Evolutionary conservation across 306 rosid species (phyloP), one percentile per base, ranked within the genome.

Genomic region (Gynostemma pentaphyllum): DNA sequence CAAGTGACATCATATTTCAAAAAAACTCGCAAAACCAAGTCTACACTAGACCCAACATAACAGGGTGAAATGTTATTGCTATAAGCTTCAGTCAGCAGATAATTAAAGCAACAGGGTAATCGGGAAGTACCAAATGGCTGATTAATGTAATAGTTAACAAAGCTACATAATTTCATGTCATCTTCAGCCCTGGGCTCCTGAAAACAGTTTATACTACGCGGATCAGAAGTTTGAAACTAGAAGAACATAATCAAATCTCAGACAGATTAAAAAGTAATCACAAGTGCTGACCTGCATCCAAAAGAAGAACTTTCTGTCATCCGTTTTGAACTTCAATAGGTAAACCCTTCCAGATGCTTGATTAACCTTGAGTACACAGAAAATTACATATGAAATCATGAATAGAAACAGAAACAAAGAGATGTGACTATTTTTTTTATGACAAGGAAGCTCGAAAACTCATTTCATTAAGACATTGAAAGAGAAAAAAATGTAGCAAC

Each of bases 301-400:
- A 72, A 87, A 85, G 83, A 91, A 80, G 68, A 85, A 82, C 76
- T 91, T 91, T 73, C 98, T 68, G 61, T 88, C 92, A 40, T 91
- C 95, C 0, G 81, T 74, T 65, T 80, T 85, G 71, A 88, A 91
- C 83, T 84, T 88, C 79, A 91, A 62, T 68, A 91, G 73, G 82
- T 80, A 91, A 74, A 91, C 91, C 77, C 97, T 87, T 80, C 95
- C 97, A 9, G 92, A 76, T 47, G 96, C 74, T 79, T 85, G 91
- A 80, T 87, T 85, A 74, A 91, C 89, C 97, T 90, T 66, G 18
- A 39, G 30, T 59, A 72, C 37, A 71, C 42, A 62, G 77, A 62
- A 72, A 14, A 40, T 28, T 27, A 55, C 61, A 42, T 37, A 63
- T 29, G 27, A 45, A 39, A 72, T 28, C 34, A 56, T 47, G 45